Evolutionary conservation across 176 grass and related monocot species (phyloP).

Genomic region (Puccinellia tenuiflora): DNA sequence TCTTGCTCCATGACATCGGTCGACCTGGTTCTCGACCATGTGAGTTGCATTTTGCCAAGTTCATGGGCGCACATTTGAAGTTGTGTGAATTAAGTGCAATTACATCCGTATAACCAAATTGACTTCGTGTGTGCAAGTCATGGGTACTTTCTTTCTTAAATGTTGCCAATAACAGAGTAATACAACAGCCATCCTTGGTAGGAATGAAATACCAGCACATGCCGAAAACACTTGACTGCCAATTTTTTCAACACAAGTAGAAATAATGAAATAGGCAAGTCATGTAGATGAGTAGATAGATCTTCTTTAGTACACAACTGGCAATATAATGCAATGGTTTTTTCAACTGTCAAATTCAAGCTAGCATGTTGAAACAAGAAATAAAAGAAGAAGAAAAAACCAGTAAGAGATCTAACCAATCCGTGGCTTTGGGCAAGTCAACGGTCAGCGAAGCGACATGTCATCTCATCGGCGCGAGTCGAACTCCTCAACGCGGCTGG

Average conservation of each 20-base stretch:
- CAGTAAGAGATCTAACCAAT: not conserved
- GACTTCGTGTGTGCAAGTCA: not conserved
- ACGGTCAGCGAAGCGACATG: constrained; percentile 35
- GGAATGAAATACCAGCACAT: not conserved
- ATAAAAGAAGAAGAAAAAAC: not conserved
- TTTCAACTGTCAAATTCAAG: not conserved
- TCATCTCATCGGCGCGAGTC: not conserved
- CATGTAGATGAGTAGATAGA: too few relatives aligned
- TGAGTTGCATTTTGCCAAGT: not conserved
- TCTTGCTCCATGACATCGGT: too few relatives aligned
- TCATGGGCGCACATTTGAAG: not conserved
- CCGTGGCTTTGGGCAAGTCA: constrained; percentile 2
- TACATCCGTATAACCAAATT: not conserved
- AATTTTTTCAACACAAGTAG: too few relatives aligned
- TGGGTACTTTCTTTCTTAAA: not conserved
- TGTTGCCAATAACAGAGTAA: not conserved
- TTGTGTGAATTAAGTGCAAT: not conserved
- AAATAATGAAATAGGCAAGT: not conserved
- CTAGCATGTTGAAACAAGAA: not conserved
- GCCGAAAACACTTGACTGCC: too few relatives aligned
- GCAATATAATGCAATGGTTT: not conserved
- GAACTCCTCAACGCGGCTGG: constrained; percentile 10
- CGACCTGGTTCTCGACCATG: not conserved
- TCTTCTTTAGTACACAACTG: not conserved
- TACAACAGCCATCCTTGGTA: not conserved